Evolutionary conservation across 306 rosid genomes (phyloP).

Genomic region (Ammopiptanthus mongolicus): DNA sequence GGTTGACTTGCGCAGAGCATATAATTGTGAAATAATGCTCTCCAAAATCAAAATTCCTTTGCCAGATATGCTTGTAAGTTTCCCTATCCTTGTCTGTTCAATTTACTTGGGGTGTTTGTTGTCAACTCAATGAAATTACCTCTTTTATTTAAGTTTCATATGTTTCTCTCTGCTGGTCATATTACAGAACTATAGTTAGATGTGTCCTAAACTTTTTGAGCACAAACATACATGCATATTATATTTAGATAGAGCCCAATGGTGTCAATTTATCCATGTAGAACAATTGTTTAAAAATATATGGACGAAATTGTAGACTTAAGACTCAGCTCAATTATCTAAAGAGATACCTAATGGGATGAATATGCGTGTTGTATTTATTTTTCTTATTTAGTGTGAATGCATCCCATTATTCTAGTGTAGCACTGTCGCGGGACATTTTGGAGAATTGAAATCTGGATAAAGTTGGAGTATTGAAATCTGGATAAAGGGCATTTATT

Average conservation of each 20-base stretch:
- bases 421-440: neutral
- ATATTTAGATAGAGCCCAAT: neutral
- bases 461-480: neutral
- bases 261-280: neutral
- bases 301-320: neutral
- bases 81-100: constrained; percentile 7
- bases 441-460: neutral
- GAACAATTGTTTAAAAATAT: neutral
- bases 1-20: constrained; percentile 54
- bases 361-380: neutral
- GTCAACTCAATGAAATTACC: neutral
- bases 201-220: constrained; percentile 4
- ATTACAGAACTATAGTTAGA: constrained; percentile 2
- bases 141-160: constrained; percentile 3
- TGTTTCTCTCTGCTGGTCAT: constrained; percentile 6
- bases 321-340: neutral
- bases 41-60: constrained; percentile 51
- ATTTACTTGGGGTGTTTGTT: neutral
- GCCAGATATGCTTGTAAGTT: constrained; percentile 56
- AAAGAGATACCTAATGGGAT: neutral
- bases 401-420: neutral
- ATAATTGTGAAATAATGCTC: constrained; percentile 56
- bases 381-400: neutral
- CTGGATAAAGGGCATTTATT: neutral
- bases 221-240: neutral